A percentile compares a stretch with the other conserved stretches of the same genome.
Evolutionary conservation across 192 early-diverging fungal species (phyloP).

Genomic region (Oehlia diaphana): DNA sequence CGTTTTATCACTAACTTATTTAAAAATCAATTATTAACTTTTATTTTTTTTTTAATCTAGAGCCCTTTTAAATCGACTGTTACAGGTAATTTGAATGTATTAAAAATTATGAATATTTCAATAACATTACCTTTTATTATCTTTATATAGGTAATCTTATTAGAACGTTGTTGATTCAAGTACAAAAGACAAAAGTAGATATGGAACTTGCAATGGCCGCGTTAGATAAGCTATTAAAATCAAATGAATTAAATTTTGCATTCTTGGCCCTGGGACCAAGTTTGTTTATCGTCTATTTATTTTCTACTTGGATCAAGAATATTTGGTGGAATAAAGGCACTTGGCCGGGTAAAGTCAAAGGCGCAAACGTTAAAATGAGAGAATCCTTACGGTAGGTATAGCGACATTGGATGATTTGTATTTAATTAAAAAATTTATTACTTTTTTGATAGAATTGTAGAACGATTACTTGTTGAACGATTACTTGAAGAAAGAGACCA

Average conservation of each 20-base stretch:
- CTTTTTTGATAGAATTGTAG: slow-evolving; percentile 9
- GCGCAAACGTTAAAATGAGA: slow-evolving; percentile 36
- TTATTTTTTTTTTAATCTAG: slow-evolving; percentile 13
- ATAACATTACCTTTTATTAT: background rate
- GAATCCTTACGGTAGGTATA: slow-evolving; percentile 52
- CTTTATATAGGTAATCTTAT: slow-evolving; percentile 59
- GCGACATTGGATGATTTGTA: slow-evolving; percentile 50
- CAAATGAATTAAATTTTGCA: slow-evolving; percentile 96
- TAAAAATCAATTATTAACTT: background rate
- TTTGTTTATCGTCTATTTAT: slow-evolving; percentile 57
- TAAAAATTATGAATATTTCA: background rate
- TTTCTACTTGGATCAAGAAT: slow-evolving; percentile 39
- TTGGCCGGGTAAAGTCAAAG: slow-evolving; percentile 41
- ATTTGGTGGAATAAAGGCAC: slow-evolving; percentile 41
- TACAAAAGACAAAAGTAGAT: slow-evolving; percentile 96
- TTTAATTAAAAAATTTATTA: background rate
- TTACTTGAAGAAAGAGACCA: slow-evolving; percentile 36
- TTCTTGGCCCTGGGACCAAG: slow-evolving; percentile 81
- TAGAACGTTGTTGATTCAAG: slow-evolving; percentile 72
- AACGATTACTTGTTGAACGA: slow-evolving; percentile 31
- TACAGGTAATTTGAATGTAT: slow-evolving; percentile 26
- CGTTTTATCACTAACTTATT: background rate
- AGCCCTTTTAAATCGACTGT: slow-evolving; percentile 50
- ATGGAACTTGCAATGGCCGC: slow-evolving; percentile 89
- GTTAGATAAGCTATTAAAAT: slow-evolving; percentile 86